Percentiles rank a stretch among this genome's conserved stretches.
Evolutionary conservation across 768 basidiomycete species (phyloP).

Genomic region (Russula abietina): DNA sequence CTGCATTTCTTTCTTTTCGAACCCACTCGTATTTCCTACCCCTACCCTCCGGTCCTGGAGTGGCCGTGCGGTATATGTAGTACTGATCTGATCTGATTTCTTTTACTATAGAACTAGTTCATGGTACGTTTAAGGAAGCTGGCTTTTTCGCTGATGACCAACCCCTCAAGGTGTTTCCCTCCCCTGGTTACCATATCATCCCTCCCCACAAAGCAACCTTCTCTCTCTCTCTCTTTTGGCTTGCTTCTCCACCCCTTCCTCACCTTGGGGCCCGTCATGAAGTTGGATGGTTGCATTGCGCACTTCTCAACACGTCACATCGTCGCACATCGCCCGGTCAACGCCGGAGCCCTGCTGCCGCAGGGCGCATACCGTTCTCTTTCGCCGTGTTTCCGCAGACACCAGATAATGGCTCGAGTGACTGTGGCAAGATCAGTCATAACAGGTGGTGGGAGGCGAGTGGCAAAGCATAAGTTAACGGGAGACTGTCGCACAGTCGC

Average conservation of each 20-base stretch:
- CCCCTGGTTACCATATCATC: too few relatives aligned
- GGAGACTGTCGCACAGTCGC: too few relatives aligned
- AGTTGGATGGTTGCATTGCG: constrained; percentile 34
- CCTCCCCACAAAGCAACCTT: background rate
- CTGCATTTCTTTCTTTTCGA: background rate
- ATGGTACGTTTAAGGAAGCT: constrained; percentile 29
- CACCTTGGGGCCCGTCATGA: background rate
- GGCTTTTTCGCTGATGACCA: constrained; percentile 34
- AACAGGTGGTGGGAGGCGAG: too few relatives aligned
- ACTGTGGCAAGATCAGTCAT: too few relatives aligned
- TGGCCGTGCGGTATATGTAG: background rate
- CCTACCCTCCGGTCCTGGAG: background rate
- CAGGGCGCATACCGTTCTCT: constrained; percentile 38
- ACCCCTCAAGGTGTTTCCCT: constrained; percentile 33
- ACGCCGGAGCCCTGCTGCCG: background rate
- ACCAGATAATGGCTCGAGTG: constrained; percentile 31
- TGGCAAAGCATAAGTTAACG: too few relatives aligned
- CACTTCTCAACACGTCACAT: constrained; percentile 35
- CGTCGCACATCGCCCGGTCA: constrained; percentile 29
- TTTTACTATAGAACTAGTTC: constrained; percentile 34
- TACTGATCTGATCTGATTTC: background rate
- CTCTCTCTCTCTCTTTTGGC: background rate
- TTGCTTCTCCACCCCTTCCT: too few relatives aligned
- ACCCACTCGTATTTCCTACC: background rate
- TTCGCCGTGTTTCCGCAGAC: constrained; percentile 26